Conservation (phyloP, 83 land plant genomes). For the Picea mariana region DNA sequence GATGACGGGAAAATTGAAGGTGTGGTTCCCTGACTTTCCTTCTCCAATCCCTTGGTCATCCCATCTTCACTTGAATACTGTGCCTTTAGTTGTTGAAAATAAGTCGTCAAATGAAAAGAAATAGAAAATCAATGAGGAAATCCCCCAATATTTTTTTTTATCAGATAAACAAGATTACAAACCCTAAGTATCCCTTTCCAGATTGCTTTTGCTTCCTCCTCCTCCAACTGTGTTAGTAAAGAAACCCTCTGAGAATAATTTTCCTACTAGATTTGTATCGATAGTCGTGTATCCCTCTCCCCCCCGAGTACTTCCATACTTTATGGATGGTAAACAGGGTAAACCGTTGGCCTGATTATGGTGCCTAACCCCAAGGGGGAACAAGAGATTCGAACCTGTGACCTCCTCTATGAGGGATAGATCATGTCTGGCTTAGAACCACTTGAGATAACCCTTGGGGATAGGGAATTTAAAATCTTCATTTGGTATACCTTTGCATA, state of each 20-base stretch:
- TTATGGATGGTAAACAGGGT: no score
- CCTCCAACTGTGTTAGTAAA: background rate
- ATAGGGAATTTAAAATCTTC: background rate
- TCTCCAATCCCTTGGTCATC: constrained; percentile 10
- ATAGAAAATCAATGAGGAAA: background rate
- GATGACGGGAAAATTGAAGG: background rate
- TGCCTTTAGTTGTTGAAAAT: no score
- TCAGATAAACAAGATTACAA: background rate
- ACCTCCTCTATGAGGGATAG: no score
- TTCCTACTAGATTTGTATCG: background rate
- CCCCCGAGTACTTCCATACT: no score
- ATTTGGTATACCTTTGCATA: background rate
- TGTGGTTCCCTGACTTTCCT: background rate
- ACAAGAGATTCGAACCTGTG: no score
- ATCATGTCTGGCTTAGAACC: no score
- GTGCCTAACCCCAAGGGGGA: no score
- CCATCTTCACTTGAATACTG: background rate
- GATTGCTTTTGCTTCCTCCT: background rate
- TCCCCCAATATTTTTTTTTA: background rate
- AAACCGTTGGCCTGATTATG: no score
- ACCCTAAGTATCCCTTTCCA: background rate
- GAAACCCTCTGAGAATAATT: no score
- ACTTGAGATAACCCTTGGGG: no score
- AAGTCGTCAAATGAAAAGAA: background rate
- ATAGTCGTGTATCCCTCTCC: constrained; percentile 9